These are phyloP conservation scores for Penicillium coffeae DNA, from an alignment of 495 filamentous ascomycete species.

Conservation along the genomic window DNA sequence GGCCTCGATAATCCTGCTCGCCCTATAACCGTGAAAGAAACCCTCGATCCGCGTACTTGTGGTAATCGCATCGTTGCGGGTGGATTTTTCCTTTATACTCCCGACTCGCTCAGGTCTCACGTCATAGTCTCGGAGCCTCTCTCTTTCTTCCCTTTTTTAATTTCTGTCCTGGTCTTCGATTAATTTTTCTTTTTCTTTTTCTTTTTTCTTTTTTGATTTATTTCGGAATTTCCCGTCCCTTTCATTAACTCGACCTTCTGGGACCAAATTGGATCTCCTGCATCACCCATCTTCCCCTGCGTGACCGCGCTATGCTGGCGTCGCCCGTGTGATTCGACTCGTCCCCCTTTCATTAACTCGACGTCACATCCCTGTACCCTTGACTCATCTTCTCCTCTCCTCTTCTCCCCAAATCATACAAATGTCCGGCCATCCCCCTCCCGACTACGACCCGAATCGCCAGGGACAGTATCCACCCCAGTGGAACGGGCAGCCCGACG, in stretches of 20 bases:
- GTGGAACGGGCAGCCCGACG: conserved; percentile 46
- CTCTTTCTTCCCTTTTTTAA: conserved; percentile 9
- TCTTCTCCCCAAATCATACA: conserved; percentile 15
- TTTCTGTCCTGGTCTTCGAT: conserved; percentile 2
- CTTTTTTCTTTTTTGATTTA: conserved; percentile 1
- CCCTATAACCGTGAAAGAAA: neutral
- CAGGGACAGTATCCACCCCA: conserved; percentile 43
- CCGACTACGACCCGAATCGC: conserved; percentile 28
- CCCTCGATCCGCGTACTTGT: neutral
- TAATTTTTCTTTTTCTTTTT: conserved; percentile 5
- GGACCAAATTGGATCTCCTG: conserved; percentile 28
- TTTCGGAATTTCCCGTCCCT: conserved; percentile 7
- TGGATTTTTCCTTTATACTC: conserved; percentile 11
- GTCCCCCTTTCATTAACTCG: conserved; percentile 26
- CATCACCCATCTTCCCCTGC: conserved; percentile 24
- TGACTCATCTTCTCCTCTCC: conserved; percentile 28
- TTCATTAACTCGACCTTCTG: conserved; percentile 15
- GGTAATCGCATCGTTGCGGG: neutral
- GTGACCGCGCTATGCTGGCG: conserved; percentile 27
- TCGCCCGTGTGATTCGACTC: conserved; percentile 24
- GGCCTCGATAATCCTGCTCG: conserved; percentile 22
- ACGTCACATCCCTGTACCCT: conserved; percentile 35
- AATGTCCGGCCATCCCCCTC: conserved; percentile 47
- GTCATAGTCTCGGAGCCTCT: conserved; percentile 37
- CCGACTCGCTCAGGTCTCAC: conserved; percentile 23